A percentile compares a stretch with the other conserved stretches of the same genome.
phyloP scores from a whole-genome alignment of 805 yeast species.

The Candida vartiovaarae region DNA sequence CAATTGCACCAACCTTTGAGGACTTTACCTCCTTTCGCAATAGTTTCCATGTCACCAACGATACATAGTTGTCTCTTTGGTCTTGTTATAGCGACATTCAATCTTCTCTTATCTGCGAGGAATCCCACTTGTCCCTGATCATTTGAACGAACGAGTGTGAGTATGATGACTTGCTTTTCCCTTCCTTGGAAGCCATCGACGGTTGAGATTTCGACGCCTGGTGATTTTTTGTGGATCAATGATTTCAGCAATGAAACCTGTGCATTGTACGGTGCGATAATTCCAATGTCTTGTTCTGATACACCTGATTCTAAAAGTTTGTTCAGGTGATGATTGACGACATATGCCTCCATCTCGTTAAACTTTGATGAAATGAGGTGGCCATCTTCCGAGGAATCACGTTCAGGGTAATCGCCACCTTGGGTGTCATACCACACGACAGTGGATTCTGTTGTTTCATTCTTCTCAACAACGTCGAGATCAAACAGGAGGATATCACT shows the following conservation, averaged over 20 bases:
- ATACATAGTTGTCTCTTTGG: slow-evolving; percentile 80
- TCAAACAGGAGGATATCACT: slow-evolving; percentile 46
- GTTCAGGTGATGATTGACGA: slow-evolving; percentile 52
- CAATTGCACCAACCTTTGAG: slow-evolving; percentile 61
- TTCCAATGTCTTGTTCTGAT: slow-evolving; percentile 54
- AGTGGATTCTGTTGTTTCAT: slow-evolving; percentile 50
- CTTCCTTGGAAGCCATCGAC: slow-evolving; percentile 97
- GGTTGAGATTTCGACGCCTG: slow-evolving; percentile 68
- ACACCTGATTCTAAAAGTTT: slow-evolving; percentile 49
- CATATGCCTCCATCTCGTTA: slow-evolving; percentile 68
- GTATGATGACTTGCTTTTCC: slow-evolving; percentile 80
- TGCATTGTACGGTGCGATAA: slow-evolving; percentile 86
- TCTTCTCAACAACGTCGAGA: slow-evolving; percentile 38
- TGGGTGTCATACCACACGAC: slow-evolving; percentile 89
- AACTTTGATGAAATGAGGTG: slow-evolving; percentile 47
- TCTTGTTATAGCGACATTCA: slow-evolving; percentile 92
- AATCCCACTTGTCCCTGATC: slow-evolving; percentile 70
- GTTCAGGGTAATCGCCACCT: slow-evolving; percentile 77
- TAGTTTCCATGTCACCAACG: slow-evolving; percentile 77
- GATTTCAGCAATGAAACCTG: slow-evolving; percentile 56
- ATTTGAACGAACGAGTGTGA: slow-evolving; percentile 80
- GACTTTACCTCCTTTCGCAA: slow-evolving; percentile 36
- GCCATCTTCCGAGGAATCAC: slow-evolving; percentile 30
- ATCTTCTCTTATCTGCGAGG: slow-evolving; percentile 65
- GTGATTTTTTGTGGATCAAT: slow-evolving; percentile 13